These are phyloP conservation scores for Cichorium intybus DNA, from an alignment of 140 eudicot genomes.

Conservation along the genomic window DNA sequence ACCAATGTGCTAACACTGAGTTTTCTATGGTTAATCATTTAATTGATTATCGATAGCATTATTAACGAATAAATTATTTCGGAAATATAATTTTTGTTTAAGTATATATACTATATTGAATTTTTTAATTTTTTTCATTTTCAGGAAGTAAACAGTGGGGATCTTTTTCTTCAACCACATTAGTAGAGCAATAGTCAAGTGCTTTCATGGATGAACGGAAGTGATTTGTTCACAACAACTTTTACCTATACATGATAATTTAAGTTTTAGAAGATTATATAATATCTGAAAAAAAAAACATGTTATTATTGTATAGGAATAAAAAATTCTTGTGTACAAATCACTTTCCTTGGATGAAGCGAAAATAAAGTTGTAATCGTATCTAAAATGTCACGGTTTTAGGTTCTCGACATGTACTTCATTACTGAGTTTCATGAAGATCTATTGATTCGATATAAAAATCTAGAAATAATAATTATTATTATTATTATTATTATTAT, in stretches of 20 bases:
- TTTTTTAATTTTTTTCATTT: background rate
- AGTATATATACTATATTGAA: background rate
- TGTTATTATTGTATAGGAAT: too few species aligned
- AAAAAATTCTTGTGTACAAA: too few species aligned
- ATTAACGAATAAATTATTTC: background rate
- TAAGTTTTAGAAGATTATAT: too few species aligned
- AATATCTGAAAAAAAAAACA: too few species aligned
- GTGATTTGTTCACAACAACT: too few species aligned
- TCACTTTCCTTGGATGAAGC: background rate
- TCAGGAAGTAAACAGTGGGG: background rate
- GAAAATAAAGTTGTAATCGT: background rate
- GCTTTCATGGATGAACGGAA: too few species aligned
- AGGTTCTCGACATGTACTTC: too few species aligned
- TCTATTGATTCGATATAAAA: background rate
- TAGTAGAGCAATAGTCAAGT: background rate
- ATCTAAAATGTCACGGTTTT: background rate
- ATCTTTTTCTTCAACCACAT: background rate
- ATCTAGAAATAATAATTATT: too few species aligned
- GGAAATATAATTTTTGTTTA: background rate
- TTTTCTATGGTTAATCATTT: conserved; percentile 7
- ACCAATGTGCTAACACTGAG: conserved; percentile 11
- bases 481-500: too few species aligned
- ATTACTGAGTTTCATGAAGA: background rate
- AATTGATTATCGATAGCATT: background rate
- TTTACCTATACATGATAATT: too few species aligned